phyloP scores from a whole-genome alignment of 805 yeast genomes.

The Candida orba region DNA sequence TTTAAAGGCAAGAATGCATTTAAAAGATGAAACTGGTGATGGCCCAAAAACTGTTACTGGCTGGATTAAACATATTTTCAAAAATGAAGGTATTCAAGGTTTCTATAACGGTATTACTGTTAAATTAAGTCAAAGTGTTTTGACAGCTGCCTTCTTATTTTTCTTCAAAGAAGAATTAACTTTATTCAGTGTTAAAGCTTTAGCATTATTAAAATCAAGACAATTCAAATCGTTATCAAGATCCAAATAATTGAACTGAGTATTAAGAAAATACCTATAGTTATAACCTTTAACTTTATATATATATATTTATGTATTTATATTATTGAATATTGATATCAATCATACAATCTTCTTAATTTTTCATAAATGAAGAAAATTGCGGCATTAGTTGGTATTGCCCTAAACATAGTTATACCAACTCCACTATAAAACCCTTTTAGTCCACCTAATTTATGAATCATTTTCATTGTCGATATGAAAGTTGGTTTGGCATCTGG shows the following conservation, averaged over 20 bases:
- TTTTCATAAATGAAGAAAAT: slow-evolving; percentile 77
- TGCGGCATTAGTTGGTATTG: slow-evolving; percentile 85
- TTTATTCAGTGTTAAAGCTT: slow-evolving; percentile 45
- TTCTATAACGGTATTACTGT: slow-evolving; percentile 77
- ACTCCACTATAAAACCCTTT: slow-evolving; percentile 76
- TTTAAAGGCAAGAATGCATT: slow-evolving; percentile 81
- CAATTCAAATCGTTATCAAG: background rate
- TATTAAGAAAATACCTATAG: too few relatives aligned
- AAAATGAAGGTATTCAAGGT: slow-evolving; percentile 66
- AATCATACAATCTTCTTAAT: slow-evolving; percentile 31
- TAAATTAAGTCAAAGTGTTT: slow-evolving; percentile 74
- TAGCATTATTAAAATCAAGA: slow-evolving; percentile 32
- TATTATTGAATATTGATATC: background rate
- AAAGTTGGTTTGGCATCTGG: slow-evolving; percentile 25
- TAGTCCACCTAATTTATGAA: slow-evolving; percentile 51
- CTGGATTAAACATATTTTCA: slow-evolving; percentile 50
- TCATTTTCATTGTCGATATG: slow-evolving; percentile 30
- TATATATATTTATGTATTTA: background rate
- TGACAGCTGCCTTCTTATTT: slow-evolving; percentile 85
- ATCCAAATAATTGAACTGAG: background rate
- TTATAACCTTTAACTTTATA: too few relatives aligned
- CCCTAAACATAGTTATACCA: slow-evolving; percentile 72
- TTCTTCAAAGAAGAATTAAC: slow-evolving; percentile 85
- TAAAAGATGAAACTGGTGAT: slow-evolving; percentile 36
- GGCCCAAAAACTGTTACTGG: slow-evolving; percentile 33